A percentile compares a stretch with the other conserved stretches of the same genome.
These are phyloP conservation scores for Yamadazyma siamensis DNA, from an alignment of 1,139 yeast genomes.

Conservation along the genomic window DNA sequence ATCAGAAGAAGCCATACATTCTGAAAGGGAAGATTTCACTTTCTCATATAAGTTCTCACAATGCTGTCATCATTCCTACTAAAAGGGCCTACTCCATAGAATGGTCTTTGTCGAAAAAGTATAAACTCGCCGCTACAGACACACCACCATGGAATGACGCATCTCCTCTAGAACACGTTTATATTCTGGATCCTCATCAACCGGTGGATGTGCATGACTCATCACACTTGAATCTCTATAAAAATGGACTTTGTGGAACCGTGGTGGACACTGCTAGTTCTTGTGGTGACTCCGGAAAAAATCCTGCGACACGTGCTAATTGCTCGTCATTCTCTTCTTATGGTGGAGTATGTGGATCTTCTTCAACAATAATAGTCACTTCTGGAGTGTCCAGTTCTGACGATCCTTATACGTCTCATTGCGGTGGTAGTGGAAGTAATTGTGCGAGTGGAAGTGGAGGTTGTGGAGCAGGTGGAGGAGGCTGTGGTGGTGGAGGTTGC, in stretches of 20 bases:
- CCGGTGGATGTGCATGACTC: conserved; percentile 1
- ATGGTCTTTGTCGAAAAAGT: conserved; percentile 1
- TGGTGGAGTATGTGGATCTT: conserved; percentile 1
- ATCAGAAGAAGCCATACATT: conserved; percentile 3
- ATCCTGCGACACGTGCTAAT: background rate
- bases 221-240: conserved; percentile 4
- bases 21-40: background rate
- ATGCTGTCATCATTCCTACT: conserved; percentile 8
- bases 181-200: conserved; percentile 5
- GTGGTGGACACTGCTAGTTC: conserved; percentile 8
- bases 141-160: conserved; percentile 3
- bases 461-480: conserved; percentile 2
- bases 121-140: conserved; percentile 1
- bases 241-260: conserved; percentile 9
- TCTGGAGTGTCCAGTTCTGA: background rate
- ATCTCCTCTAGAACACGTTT: background rate
- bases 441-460: conserved; percentile 1
- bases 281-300: conserved; percentile 4
- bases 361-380: background rate
- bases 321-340: background rate
- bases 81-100: background rate
- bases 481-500: conserved; percentile 3
- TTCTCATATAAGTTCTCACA: conserved; percentile 11
- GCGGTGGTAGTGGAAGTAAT: background rate
- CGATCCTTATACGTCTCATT: background rate